Evolutionary conservation across 106 monocot genomes (phyloP), one percentile per base, ranked within the genome.

Genomic region (Dioscorea zingiberensis): DNA sequence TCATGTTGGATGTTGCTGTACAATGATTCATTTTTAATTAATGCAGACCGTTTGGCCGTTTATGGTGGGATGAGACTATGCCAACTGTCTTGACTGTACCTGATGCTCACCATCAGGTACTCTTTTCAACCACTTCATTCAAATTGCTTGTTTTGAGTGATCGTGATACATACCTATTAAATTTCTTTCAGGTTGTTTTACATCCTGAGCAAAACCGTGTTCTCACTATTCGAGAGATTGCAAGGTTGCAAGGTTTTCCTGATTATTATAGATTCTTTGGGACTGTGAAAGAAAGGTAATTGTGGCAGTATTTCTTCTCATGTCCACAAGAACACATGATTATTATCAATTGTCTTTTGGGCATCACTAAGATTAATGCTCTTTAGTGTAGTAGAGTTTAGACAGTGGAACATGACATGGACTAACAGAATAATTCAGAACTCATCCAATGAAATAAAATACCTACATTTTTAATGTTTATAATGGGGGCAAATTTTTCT

Each of bases 61-160:
- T 88, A 21, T 88, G 88, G 88, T 88, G 88, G 88, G 88, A 88
- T 78, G 84, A 88, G 60, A 77, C 65, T 27, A 74, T 84, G 30
- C 69, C 84, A 14, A 88, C 88, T 32, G 77, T 88, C 53, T 38
- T 88, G 59, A 84, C 88, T 21, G 60, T 46, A 25, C 73, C 81
- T 57, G 59, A 61, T 78, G 29, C 64, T 53, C 84, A 72, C 18
- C 56, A 27, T 32, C 84, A 84, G 75, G 88, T 80, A 68, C 62
- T n/a, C 56, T 69, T 15, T 38, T 27, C 38, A 38, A 38, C 4
- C 38, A 38, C 38, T 38, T 38, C 1, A 38, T 38, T 38, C 4
- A 10, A 38, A 6, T 38, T 38, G 10, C 38, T 38, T 10, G 6
- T 6, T 38, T 38, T 38, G 10, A 38, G 38, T 38, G 9, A 38